Conservation (phyloP, 129 eudicot genomes). For the Sambucus nigra region DNA sequence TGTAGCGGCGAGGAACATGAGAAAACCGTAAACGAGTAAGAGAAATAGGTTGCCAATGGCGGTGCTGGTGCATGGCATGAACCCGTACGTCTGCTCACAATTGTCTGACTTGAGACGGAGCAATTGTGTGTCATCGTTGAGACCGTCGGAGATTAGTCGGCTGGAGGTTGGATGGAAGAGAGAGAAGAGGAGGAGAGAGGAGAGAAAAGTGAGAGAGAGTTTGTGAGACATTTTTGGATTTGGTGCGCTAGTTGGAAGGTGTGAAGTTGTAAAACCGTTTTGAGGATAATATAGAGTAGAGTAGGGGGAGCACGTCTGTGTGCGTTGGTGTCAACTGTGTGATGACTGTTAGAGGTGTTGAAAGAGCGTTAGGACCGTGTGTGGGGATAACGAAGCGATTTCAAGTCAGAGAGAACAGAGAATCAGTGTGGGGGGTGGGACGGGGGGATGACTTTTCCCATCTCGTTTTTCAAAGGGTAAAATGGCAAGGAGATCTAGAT, state of each 20-base stretch:
- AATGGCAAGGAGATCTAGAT: no score
- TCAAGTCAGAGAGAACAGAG: no score
- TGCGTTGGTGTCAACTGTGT: not conserved
- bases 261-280: no score
- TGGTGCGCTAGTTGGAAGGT: not conserved
- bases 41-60: conserved; percentile 32
- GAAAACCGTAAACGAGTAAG: conserved; percentile 38
- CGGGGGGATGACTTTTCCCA: no score
- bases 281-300: no score
- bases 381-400: no score
- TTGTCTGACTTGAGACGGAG: conserved; percentile 8
- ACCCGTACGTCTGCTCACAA: conserved; percentile 50
- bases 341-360: not conserved
- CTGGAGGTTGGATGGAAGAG: conserved; percentile 14
- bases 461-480: no score
- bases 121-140: not conserved
- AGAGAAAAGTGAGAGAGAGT: not conserved
- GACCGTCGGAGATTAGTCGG: conserved; percentile 36
- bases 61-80: conserved; percentile 45
- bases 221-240: not conserved
- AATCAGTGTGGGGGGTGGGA: not conserved
- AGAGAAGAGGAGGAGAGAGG: conserved; percentile 17
- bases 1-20: conserved; percentile 48
- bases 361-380: no score
- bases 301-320: not conserved